Evolutionary conservation across 1,284 basidiomycete species (phyloP), one percentile per base, ranked within the genome.

Genomic region (Leucoagaricus sp.): DNA sequence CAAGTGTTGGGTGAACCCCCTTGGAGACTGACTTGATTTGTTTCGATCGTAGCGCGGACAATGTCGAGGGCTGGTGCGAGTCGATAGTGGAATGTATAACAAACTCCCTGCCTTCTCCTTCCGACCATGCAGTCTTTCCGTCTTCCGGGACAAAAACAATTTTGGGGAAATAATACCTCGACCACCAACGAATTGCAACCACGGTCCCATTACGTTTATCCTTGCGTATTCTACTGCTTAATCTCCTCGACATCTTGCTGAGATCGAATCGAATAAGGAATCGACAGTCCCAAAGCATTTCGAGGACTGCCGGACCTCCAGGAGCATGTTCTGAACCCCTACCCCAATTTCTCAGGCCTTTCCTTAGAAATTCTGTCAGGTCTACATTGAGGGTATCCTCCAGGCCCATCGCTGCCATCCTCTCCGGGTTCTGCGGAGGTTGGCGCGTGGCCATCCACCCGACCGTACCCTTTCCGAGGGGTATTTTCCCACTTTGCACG

Each of bases 271-370:
- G 65, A 40, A 89, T 49, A 2, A 80, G 63, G 64, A 85, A 89
- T 7, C 87, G 82, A 60, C 75, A 75, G 65, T 89, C 86, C 61
- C 79, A 87, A 17, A 87, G 68, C 17, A 82, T 50, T n/a, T 77
- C 69, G n/a, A 77, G 29, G 2, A 60, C 50, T 2, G 64, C 40
- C 23, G 57, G 60, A 29, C 40, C 63, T 21, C 38, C 63, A n/a
- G n/a, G n/a, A n/a, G n/a, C n/a, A n/a, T n/a, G n/a, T 10, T 64
- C 61, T 25, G 55, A 58, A 15, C 55, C 55, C 26, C 33, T 28
- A 28, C 54, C 49, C 64, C 66, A 66, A 6, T 40, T 49, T 10
- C 53, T 31, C 26, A 60, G 54, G n/a, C 55, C 60, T 5, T 65
- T 46, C 9, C 55, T 50, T 5, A 85, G 57, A 17, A 19, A 53